A percentile compares a stretch with the other conserved stretches of the same genome.
Evolutionary conservation across 345 rosid genomes (phyloP).

Genomic region (Eucalyptus cloeziana): DNA sequence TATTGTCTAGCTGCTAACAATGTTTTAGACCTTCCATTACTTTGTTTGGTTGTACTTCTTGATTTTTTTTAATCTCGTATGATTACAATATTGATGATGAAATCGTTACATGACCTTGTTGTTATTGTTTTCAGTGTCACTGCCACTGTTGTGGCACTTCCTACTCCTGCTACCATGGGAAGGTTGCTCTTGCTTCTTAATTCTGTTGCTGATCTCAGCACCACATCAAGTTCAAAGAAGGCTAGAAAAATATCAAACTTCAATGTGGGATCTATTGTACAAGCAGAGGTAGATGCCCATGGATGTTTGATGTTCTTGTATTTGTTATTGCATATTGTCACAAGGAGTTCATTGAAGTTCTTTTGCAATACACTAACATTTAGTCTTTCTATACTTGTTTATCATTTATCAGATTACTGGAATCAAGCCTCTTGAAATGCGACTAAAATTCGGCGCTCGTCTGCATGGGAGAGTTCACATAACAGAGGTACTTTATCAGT

Average conservation of each 20-base stretch:
- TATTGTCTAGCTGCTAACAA: not conserved
- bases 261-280: constrained; percentile 70
- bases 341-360: not conserved
- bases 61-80: not conserved
- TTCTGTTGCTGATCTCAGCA: constrained; percentile 36
- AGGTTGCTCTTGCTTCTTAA: constrained; percentile 85
- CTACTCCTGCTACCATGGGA: constrained; percentile 46
- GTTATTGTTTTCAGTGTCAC: constrained; percentile 39
- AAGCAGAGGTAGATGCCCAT: constrained; percentile 56
- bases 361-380: not conserved
- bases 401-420: constrained; percentile 63
- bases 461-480: constrained; percentile 74
- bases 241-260: constrained; percentile 68
- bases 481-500: constrained; percentile 53
- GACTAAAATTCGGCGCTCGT: constrained; percentile 75
- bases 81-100: not conserved
- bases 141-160: constrained; percentile 68
- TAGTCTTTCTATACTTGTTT: not conserved
- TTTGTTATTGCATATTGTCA: not conserved
- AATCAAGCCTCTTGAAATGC: constrained; percentile 70
- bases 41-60: not conserved
- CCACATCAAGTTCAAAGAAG: constrained; percentile 64
- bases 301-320: not conserved
- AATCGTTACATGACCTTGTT: not conserved
- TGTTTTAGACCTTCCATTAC: not conserved